Evolutionary conservation across 805 yeast genomes (phyloP).

Genomic region (Candida montana): DNA sequence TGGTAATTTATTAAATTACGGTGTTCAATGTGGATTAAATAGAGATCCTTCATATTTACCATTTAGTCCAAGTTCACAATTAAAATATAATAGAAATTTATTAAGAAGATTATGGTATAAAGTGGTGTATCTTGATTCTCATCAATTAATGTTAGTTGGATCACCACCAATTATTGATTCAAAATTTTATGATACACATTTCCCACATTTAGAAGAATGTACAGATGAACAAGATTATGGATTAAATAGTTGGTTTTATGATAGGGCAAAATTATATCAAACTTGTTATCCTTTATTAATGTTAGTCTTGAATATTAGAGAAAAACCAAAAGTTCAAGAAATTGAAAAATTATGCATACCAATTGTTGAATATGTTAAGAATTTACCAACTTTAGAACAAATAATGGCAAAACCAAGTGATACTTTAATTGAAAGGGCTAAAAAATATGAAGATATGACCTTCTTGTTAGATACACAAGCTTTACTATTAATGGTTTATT

Average conservation of each 20-base stretch:
- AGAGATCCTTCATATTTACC: slow-evolving; percentile 17
- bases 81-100: slow-evolving; percentile 12
- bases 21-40: slow-evolving; percentile 17
- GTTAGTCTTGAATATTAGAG: slow-evolving; percentile 16
- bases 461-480: slow-evolving; percentile 12
- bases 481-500: slow-evolving; percentile 18
- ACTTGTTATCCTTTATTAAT: slow-evolving; percentile 16
- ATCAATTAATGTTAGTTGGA: slow-evolving; percentile 19
- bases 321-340: slow-evolving; percentile 12
- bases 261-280: slow-evolving; percentile 12
- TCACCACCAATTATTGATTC: slow-evolving; percentile 20
- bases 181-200: slow-evolving; percentile 19
- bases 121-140: slow-evolving; percentile 17
- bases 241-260: slow-evolving; percentile 14
- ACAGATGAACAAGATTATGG: slow-evolving; percentile 17
- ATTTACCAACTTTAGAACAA: slow-evolving; percentile 9
- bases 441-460: slow-evolving; percentile 10
- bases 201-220: slow-evolving; percentile 22
- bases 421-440: slow-evolving; percentile 15
- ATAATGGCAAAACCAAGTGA: slow-evolving; percentile 15
- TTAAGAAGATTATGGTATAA: slow-evolving; percentile 24
- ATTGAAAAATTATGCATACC: slow-evolving; percentile 12
- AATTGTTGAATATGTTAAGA: slow-evolving; percentile 7
- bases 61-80: background rate
- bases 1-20: slow-evolving; percentile 21